A percentile compares a stretch with the other conserved stretches of the same genome.
Evolutionary conservation across 2,329 filamentous ascomycete genomes (phyloP).

Genomic region (Ilyonectria robusta): DNA sequence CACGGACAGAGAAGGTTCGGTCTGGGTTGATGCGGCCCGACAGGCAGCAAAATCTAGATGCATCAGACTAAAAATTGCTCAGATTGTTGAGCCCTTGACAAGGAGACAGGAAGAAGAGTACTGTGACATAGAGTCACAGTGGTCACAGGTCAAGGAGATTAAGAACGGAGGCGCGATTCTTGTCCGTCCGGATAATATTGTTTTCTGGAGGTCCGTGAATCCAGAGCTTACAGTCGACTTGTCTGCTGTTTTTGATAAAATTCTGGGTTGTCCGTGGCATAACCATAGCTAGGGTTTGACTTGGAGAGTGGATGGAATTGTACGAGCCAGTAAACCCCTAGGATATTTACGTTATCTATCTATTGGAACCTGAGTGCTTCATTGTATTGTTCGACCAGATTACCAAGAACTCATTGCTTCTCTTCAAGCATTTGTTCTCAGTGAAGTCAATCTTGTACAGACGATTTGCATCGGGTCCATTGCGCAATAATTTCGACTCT

Average conservation of each 20-base stretch:
- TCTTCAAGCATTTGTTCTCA: too few species aligned
- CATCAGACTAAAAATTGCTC: background rate
- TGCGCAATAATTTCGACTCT: too few species aligned
- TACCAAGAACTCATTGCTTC: too few species aligned
- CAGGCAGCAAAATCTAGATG: background rate
- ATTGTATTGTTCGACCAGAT: too few species aligned
- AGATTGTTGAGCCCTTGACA: background rate
- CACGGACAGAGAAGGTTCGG: background rate
- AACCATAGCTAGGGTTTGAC: background rate
- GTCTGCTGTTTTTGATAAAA: background rate
- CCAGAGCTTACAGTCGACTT: background rate
- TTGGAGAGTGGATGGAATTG: background rate
- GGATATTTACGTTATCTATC: too few species aligned
- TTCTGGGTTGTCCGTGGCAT: background rate
- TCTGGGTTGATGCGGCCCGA: background rate
- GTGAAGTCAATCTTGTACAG: too few species aligned
- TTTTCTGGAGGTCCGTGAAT: background rate
- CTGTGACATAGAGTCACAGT: background rate
- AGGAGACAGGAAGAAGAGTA: background rate
- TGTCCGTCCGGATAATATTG: constrained; percentile 7
- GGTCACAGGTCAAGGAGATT: background rate
- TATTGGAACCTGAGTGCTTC: too few species aligned
- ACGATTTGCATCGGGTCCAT: too few species aligned
- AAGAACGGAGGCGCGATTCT: constrained; percentile 1
- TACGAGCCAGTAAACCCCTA: too few species aligned